Conservation (phyloP, 2,329 filamentous ascomycete species). For the Nemania sp. region DNA sequence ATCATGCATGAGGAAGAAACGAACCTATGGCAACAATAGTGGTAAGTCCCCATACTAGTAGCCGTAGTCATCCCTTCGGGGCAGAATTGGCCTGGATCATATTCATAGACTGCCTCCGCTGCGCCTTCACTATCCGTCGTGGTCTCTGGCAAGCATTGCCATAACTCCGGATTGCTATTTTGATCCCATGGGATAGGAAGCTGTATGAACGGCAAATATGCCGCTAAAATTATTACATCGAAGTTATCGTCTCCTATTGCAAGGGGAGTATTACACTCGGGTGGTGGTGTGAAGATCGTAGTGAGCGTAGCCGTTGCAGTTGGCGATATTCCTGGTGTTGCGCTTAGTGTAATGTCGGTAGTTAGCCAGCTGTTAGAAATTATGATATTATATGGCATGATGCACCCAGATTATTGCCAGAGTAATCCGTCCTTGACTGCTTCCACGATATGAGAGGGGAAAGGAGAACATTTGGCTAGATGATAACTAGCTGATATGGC, state of each 20-base stretch:
- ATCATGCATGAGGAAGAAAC: background rate
- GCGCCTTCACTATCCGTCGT: background rate
- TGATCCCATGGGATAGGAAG: no score
- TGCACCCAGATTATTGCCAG: no score
- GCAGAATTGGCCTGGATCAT: conserved; percentile 12
- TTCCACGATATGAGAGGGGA: no score
- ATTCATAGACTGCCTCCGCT: conserved; percentile 3
- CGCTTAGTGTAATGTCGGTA: no score
- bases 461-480: no score
- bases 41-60: background rate
- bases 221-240: background rate
- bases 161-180: background rate
- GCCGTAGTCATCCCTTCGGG: conserved; percentile 16
- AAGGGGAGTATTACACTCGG: conserved; percentile 8
- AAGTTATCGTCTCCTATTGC: background rate
- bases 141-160: conserved; percentile 9
- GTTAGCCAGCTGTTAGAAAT: no score
- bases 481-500: no score
- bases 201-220: conserved; percentile 1
- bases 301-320: conserved; percentile 3
- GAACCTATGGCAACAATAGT: conserved; percentile 17
- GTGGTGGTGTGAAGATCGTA: conserved; percentile 13
- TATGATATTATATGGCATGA: no score
- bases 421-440: no score
- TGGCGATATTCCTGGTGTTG: no score